Evolutionary conservation across 1,284 basidiomycete genomes (phyloP).

Genomic region (Fomitopsis pinicola): DNA sequence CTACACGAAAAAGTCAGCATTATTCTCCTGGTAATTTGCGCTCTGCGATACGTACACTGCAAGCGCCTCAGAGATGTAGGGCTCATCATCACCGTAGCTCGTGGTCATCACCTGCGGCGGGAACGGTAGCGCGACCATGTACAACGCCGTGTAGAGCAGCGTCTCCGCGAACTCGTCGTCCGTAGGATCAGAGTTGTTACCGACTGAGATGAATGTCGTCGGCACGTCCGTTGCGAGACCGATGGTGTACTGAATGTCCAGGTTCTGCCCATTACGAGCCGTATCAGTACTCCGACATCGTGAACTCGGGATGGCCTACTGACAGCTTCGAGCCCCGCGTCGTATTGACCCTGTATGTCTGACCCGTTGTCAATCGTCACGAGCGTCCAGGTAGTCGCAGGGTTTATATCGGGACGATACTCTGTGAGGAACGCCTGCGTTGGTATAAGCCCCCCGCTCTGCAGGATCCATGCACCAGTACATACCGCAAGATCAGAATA

Average conservation of each 20-base stretch:
- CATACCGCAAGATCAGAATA: conserved; percentile 40
- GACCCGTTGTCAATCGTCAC: conserved; percentile 27
- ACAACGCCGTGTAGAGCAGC: conserved; percentile 29
- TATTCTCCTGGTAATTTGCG: too few species aligned
- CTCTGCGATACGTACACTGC: conserved; percentile 42
- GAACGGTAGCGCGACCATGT: conserved; percentile 23
- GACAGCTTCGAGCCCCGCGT: conserved; percentile 18
- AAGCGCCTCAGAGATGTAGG: conserved; percentile 39
- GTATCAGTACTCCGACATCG: not conserved
- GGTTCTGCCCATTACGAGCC: conserved; percentile 26
- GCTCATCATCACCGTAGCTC: conserved; percentile 54
- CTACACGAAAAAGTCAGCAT: not conserved
- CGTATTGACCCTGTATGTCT: conserved; percentile 21
- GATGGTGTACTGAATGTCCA: conserved; percentile 61
- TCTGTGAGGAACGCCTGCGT: conserved; percentile 42
- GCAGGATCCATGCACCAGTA: not conserved
- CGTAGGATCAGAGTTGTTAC: conserved; percentile 8
- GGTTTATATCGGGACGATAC: conserved; percentile 44
- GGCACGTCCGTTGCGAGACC: conserved; percentile 51
- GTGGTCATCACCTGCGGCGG: conserved; percentile 31
- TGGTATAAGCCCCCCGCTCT: not conserved
- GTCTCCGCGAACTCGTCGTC: conserved; percentile 17
- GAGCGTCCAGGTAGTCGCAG: conserved; percentile 17
- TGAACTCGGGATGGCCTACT: not conserved
- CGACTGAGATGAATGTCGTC: conserved; percentile 18